Base-by-base conservation (phyloP, 139 green algal genomes). In the Coelastrella sp. region DNA sequence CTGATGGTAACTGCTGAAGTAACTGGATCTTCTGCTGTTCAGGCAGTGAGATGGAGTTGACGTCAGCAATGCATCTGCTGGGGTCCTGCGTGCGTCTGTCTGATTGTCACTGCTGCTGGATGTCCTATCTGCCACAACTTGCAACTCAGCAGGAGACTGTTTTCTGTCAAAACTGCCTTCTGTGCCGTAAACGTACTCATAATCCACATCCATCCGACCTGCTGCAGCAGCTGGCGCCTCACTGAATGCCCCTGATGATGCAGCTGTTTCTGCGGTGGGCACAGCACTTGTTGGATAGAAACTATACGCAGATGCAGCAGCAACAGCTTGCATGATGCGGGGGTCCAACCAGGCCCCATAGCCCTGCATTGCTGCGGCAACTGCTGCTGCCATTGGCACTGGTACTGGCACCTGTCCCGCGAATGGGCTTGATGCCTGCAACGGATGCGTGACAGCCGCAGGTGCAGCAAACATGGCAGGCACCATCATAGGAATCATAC, bases 301-400 rank as follows among this genome's bases (percentile, higher is more conserved):
- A 59, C 19, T 8, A 27, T 72, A 63, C 6, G 6, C 35, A 22
- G 57, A 17, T 57, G 61, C 57, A 25, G 79, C 79, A 63, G 78
- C 78, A 17, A 60, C 27, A 12, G 78, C 78, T 27, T 63, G 35
- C 35, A 83, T 83, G 27, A 56, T 83, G 27, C 15, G 20, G 14
- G 27, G 22, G 35, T 63, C 35, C 20, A 27, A 27, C 35, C 57
- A 83, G 14, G 80, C 27, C 8, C 78, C 60, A 10, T 20, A 22
- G 49, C 78, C 78, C 58, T 83, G 20, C 78, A 66, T 83, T 56
- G 78, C 75, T 68, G 78, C 49, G 15, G 78, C 78, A 19, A 49
- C 19, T 22, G 79, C 80, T 72, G 80, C 80, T 70, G 63, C 12
- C 63, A 70, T 70, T 17, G 63, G 63, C 9, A 70, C 63, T 70